Conservation (phyloP, 176 grass and related monocot species). For the Oryza rufipogon region DNA sequence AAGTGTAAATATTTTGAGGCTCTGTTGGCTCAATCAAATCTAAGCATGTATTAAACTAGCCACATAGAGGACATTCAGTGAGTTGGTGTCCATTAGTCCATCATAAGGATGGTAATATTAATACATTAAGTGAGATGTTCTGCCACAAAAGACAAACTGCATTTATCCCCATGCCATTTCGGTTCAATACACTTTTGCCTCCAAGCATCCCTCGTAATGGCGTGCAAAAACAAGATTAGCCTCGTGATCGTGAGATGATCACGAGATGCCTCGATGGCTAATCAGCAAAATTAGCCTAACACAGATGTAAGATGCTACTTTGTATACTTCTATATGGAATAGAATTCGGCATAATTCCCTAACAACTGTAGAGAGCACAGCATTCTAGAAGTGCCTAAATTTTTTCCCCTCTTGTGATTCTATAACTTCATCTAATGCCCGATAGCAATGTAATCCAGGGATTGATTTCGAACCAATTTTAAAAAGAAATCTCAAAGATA, state of each 20-base stretch:
- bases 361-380: not conserved
- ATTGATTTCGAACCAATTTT: conserved; percentile 2
- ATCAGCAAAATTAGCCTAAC: not conserved
- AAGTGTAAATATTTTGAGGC: conserved; percentile 17
- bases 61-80: conserved; percentile 20
- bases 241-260: no score
- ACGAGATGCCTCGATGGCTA: not conserved
- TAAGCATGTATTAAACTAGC: not conserved
- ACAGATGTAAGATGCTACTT: not conserved
- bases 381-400: conserved; percentile 21
- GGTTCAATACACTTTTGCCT: not conserved
- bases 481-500: conserved; percentile 13
- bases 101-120: not conserved
- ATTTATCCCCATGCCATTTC: not conserved
- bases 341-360: not conserved
- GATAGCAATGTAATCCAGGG: not conserved
- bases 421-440: not conserved
- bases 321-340: not conserved
- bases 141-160: conserved; percentile 12
- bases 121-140: not conserved
- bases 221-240: not conserved
- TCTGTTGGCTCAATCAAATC: conserved; percentile 31
- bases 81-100: conserved; percentile 8
- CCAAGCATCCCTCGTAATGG: not conserved
- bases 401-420: not conserved